Conservation (phyloP, 2,329 filamentous ascomycete species). For the Anthostomella pinea region DNA sequence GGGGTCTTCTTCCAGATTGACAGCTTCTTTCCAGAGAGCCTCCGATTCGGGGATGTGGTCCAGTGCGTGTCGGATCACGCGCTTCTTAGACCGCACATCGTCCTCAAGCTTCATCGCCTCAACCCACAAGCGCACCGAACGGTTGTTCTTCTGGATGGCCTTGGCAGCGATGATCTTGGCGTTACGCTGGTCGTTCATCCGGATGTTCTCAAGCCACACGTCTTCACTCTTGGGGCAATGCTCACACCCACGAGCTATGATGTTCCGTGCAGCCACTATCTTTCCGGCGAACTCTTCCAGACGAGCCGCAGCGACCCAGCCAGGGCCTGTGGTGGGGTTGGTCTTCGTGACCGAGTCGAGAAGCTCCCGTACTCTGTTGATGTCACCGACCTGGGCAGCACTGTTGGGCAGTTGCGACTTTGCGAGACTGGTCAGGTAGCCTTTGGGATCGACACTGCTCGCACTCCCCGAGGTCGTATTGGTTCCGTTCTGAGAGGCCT, state of each 20-base stretch:
- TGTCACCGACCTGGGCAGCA: conserved; percentile 85
- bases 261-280: conserved; percentile 80
- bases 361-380: conserved; percentile 87
- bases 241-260: conserved; percentile 85
- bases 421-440: conserved; percentile 88
- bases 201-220: conserved; percentile 93
- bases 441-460: conserved; percentile 90
- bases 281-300: conserved; percentile 92
- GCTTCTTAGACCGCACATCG: conserved; percentile 80
- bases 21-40: conserved; percentile 95
- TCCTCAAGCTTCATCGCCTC: conserved; percentile 92
- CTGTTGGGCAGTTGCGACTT: conserved; percentile 76
- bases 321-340: conserved; percentile 89
- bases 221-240: conserved; percentile 93
- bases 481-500: conserved; percentile 70
- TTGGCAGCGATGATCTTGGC: conserved; percentile 93
- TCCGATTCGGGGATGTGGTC: conserved; percentile 94
- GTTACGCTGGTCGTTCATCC: conserved; percentile 86
- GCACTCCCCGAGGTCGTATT: conserved; percentile 74
- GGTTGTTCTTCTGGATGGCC: conserved; percentile 87
- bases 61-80: conserved; percentile 85
- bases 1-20: conserved; percentile 89
- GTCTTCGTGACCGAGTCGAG: conserved; percentile 97
- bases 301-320: conserved; percentile 92
- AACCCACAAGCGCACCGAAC: conserved; percentile 87